Base-by-base conservation (phyloP, 1,284 basidiomycete genomes). In the Tylopilus sp. region DNA sequence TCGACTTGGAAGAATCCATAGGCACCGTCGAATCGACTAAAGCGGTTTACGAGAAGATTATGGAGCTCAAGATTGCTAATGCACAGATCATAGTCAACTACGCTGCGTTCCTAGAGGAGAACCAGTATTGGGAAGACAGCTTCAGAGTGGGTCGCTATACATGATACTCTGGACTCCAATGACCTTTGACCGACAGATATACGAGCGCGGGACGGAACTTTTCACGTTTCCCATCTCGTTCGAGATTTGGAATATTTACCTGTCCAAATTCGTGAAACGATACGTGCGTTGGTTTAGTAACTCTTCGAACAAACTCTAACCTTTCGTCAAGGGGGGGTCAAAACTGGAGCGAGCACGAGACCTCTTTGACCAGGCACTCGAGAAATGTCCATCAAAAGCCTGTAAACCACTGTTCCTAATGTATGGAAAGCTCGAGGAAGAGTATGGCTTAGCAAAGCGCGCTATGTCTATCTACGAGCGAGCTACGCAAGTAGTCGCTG, bases 201-300 rank as follows among this genome's bases (percentile, higher is more conserved):
- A 98, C 67, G 97, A 99, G 67, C 85, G 96, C 39, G 97, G 97
- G 37, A 92, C 97, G 9, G 97, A 99, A 59, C 74, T 98, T 16
- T 99, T 99, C 76, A 95, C 94, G 7, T 99, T 94, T 76, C 97
- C 97, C 0, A 85, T 99, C 41, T 96, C 93, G 3, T 99, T 98
- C 66, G 97, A 99, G 71, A 84, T 99, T 56, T 99, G 97, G 96
- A 99, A 99, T 67, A 96, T 97, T 50, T 99, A 98, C 69, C 74
- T 99, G 34, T 89, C 91, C 50, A 98, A 98, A 71, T 99, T 99
- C 65, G 82, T 96, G 55, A 96, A 94, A 71, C 87, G 97, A 67
- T 98, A 97, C 71, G 91, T 92, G 60, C 66, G 87, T 78, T 25
- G 28, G 29, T 11, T 21, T 19, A 40, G 38, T 30, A 19, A 41